These are phyloP conservation scores for Fraxinus anomala DNA, from an alignment of 257 asterid species.

Conservation along the genomic window DNA sequence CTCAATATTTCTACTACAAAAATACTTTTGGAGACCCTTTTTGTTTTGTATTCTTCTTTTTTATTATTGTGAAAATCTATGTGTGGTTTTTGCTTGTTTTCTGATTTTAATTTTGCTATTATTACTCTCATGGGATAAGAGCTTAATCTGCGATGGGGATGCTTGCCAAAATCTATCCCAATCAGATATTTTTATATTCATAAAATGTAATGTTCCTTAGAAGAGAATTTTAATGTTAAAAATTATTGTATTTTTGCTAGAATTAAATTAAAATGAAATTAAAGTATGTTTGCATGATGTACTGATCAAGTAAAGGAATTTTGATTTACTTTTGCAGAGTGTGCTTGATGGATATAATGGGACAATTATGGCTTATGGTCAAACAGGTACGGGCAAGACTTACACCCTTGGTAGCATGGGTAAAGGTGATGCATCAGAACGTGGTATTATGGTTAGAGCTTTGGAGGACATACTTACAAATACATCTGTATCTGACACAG, in stretches of 20 bases:
- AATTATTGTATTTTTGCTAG: neutral
- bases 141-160: neutral
- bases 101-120: neutral
- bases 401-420: constrained; percentile 81
- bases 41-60: constrained; percentile 4
- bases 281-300: constrained; percentile 3
- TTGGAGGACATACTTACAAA: constrained; percentile 66
- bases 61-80: neutral
- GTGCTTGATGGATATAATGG: constrained; percentile 90
- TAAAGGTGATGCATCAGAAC: constrained; percentile 72
- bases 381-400: constrained; percentile 95
- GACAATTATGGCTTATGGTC: constrained; percentile 92
- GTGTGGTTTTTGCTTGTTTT: neutral
- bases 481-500: constrained; percentile 59
- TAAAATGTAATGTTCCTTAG: neutral
- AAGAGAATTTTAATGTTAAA: neutral
- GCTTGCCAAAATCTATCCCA: neutral
- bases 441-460: constrained; percentile 94
- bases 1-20: neutral
- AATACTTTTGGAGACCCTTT: neutral
- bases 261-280: neutral
- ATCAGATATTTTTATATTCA: neutral
- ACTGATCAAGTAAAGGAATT: constrained; percentile 6
- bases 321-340: constrained; percentile 59
- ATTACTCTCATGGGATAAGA: neutral